Evolutionary conservation across 177 flowering plant genomes (phyloP).

Genomic region (Vitis hybrid): DNA sequence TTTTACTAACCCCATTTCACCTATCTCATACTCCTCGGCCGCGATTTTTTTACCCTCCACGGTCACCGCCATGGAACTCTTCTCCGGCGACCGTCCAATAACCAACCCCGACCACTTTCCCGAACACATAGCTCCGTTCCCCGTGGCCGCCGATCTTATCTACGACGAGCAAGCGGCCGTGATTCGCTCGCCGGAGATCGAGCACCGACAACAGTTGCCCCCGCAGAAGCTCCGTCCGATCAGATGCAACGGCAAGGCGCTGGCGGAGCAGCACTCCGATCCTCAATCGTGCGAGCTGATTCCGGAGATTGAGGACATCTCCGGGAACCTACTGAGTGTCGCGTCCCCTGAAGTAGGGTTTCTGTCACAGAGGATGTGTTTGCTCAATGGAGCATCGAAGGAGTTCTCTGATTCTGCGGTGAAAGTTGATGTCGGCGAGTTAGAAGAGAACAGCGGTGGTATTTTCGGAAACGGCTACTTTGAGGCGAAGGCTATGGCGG

Average conservation of each 20-base stretch:
- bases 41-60: constrained; percentile 8
- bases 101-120: constrained; percentile 23
- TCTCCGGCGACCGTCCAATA: constrained; percentile 21
- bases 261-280: not conserved
- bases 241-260: constrained; percentile 27
- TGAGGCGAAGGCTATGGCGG: too few relatives aligned
- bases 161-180: constrained; percentile 12
- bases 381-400: too few relatives aligned
- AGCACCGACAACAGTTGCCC: constrained; percentile 14
- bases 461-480: too few relatives aligned
- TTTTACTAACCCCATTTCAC: constrained; percentile 10
- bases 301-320: too few relatives aligned
- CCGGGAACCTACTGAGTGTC: too few relatives aligned
- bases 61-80: constrained; percentile 17
- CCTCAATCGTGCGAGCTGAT: not conserved
- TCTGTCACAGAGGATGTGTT: too few relatives aligned
- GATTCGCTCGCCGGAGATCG: constrained; percentile 1
- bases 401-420: too few relatives aligned
- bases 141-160: constrained; percentile 18
- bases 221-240: constrained; percentile 60
- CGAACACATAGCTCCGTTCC: constrained; percentile 29
- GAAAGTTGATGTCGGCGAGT: too few relatives aligned
- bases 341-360: too few relatives aligned
- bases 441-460: too few relatives aligned
- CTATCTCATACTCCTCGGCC: not conserved